Evolutionary conservation across 768 basidiomycete genomes (phyloP).

Genomic region (Termitomyces eurrhizus): DNA sequence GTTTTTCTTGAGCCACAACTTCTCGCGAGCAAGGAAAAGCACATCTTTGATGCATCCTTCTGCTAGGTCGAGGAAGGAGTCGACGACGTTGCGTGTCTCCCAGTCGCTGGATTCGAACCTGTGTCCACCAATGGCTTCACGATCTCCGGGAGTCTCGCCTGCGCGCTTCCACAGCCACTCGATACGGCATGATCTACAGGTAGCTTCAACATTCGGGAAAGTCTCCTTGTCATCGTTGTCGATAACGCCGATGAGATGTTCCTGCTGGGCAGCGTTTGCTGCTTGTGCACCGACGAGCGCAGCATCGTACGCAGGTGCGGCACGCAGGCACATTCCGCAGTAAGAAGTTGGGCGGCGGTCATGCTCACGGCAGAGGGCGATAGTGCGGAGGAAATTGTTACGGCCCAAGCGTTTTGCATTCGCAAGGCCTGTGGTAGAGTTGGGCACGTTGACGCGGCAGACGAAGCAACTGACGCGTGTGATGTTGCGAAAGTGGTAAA

Average conservation of each 20-base stretch:
- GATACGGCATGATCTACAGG: slow-evolving; percentile 61
- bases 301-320: slow-evolving; percentile 43
- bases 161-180: slow-evolving; percentile 66
- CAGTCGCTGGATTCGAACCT: slow-evolving; percentile 44
- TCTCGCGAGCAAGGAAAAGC: slow-evolving; percentile 58
- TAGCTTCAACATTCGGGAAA: slow-evolving; percentile 62
- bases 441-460: slow-evolving; percentile 66
- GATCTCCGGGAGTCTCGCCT: slow-evolving; percentile 41
- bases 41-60: slow-evolving; percentile 68
- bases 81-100: slow-evolving; percentile 65
- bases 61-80: slow-evolving; percentile 69
- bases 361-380: slow-evolving; percentile 63
- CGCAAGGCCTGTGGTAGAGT: slow-evolving; percentile 45
- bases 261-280: slow-evolving; percentile 19
- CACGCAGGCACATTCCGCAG: slow-evolving; percentile 69
- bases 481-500: slow-evolving; percentile 62
- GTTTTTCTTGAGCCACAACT: slow-evolving; percentile 61
- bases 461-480: slow-evolving; percentile 52
- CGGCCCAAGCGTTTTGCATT: slow-evolving; percentile 41
- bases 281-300: slow-evolving; percentile 11
- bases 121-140: slow-evolving; percentile 53
- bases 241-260: slow-evolving; percentile 39
- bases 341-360: slow-evolving; percentile 47
- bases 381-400: slow-evolving; percentile 39
- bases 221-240: slow-evolving; percentile 74